Evolutionary conservation across 2,329 filamentous ascomycete species (phyloP).

Genomic region (Ceratocystis ficicola): DNA sequence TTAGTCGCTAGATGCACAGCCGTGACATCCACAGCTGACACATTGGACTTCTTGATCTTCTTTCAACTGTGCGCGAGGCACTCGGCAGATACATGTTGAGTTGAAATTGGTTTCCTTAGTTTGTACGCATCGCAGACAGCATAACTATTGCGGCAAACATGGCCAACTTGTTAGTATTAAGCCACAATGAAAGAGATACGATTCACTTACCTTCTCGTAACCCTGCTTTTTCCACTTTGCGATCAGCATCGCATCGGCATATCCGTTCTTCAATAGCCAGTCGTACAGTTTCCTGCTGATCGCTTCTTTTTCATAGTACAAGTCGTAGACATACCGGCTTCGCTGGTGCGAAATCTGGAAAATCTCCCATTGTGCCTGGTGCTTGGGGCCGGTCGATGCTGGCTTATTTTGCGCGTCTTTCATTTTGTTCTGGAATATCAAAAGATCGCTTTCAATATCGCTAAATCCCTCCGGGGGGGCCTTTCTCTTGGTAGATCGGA

Average conservation of each 20-base stretch:
- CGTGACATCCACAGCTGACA: slow-evolving; percentile 86
- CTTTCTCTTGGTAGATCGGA: slow-evolving; percentile 66
- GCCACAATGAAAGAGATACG: background rate
- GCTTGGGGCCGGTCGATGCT: slow-evolving; percentile 64
- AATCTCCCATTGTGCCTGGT: slow-evolving; percentile 91
- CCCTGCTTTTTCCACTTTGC: slow-evolving; percentile 99
- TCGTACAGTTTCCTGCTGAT: slow-evolving; percentile 89
- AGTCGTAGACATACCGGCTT: slow-evolving; percentile 84
- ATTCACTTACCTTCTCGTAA: slow-evolving; percentile 70
- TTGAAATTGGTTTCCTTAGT: slow-evolving; percentile 99
- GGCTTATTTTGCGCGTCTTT: slow-evolving; percentile 89
- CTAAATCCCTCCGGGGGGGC: slow-evolving; percentile 75
- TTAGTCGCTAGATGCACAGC: slow-evolving; percentile 76
- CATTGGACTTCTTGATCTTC: slow-evolving; percentile 85
- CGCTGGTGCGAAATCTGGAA: slow-evolving; percentile 95
- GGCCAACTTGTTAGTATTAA: slow-evolving; percentile 1
- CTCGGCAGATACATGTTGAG: slow-evolving; percentile 90
- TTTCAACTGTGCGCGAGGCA: slow-evolving; percentile 79
- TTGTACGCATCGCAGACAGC: slow-evolving; percentile 90
- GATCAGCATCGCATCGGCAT: slow-evolving; percentile 89
- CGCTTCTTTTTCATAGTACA: slow-evolving; percentile 96
- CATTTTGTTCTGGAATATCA: slow-evolving; percentile 83
- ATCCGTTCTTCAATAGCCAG: slow-evolving; percentile 90
- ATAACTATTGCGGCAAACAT: slow-evolving; percentile 46
- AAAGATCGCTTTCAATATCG: slow-evolving; percentile 75